Evolutionary conservation across 176 grass and related monocot genomes (phyloP).

Genomic region (Zea mays): DNA sequence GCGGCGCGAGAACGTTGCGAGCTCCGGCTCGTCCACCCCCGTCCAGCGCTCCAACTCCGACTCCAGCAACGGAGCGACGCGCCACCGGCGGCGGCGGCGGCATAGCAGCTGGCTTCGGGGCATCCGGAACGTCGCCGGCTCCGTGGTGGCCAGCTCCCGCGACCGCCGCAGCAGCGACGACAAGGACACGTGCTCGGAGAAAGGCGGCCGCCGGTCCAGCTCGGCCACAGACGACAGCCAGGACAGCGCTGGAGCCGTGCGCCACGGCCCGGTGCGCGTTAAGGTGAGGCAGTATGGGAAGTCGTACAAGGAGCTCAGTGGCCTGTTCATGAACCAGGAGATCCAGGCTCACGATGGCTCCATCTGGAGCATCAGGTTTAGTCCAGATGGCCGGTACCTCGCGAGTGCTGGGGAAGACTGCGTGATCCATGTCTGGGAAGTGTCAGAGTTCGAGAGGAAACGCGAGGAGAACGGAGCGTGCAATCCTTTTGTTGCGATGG

Average conservation of each 20-base stretch:
- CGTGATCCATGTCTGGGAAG: slow-evolving; percentile 93
- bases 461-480: slow-evolving; percentile 54
- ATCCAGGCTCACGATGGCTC: slow-evolving; percentile 81
- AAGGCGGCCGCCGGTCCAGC: slow-evolving; percentile 79
- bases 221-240: slow-evolving; percentile 93
- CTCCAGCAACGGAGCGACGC: slow-evolving; percentile 39
- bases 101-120: slow-evolving; percentile 62
- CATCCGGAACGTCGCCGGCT: slow-evolving; percentile 61
- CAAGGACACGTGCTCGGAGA: slow-evolving; percentile 83
- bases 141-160: slow-evolving; percentile 46
- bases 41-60: slow-evolving; percentile 45
- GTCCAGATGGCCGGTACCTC: slow-evolving; percentile 71
- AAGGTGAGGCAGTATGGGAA: slow-evolving; percentile 82
- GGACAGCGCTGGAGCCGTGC: slow-evolving; percentile 49
- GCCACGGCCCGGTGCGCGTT: slow-evolving; percentile 55
- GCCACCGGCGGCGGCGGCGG: slow-evolving; percentile 57
- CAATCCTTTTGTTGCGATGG: slow-evolving; percentile 62
- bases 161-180: slow-evolving; percentile 80
- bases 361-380: slow-evolving; percentile 90
- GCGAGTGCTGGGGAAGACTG: slow-evolving; percentile 92
- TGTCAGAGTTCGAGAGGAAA: slow-evolving; percentile 59
- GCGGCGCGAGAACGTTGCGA: slow-evolving; percentile 58
- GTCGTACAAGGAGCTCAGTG: slow-evolving; percentile 83
- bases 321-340: slow-evolving; percentile 87
- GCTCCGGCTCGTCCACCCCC: slow-evolving; percentile 6